Base-by-base conservation (phyloP, 495 filamentous ascomycete species). In the Annulohypoxylon nitens region DNA sequence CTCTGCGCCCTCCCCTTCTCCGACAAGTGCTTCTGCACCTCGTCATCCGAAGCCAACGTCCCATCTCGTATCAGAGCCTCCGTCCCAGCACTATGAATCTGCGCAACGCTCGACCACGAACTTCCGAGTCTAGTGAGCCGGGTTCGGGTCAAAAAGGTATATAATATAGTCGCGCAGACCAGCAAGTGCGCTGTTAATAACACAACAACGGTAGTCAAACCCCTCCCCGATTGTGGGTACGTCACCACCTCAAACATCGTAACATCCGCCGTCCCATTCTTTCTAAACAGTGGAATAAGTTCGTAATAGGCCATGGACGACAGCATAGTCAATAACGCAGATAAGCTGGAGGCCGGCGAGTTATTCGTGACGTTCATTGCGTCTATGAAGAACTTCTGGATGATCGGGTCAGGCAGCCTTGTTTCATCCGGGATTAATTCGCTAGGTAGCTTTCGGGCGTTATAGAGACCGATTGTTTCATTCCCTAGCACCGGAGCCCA, bases 41-140 rank as follows among this genome's bases (percentile, higher is more conserved):
- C 48, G 12, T 6, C 48, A 14, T 53, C 48, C 10, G 48, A 53
- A 26, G 48, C 20, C 48, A 53, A 4, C 25, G 48, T 53, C 3
- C 25, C 25, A n/a, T 26, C 25, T 2, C 23, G 48, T 9, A 30
- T 30, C 20, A 53, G 8, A 1, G 20, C 14, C 3, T 53, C 23
- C 20, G 48, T 53, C 23, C 48, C 48, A 4, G 20, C 48, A 7
- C 48, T 30, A 11, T 53, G 26, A 12, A 53, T 53, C 23, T 53
- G 48, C 48, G 48, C 20, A 2, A 53, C 23, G 48, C 48, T 53
- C 48, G 48, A 25, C 48, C 48, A 53, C 48, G 48, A 53, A 4
- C 25, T 53, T 2, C 48, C 48, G 25, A 53, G 48, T 20, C 48
- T 1, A 20, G 48, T 53, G 3, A 53, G 25, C 23, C 12, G 48